A percentile compares a stretch with the other conserved stretches of the same genome.
Conservation (phyloP, 2,329 filamentous ascomycete species). For the Cladosporium cucumerinum region DNA sequence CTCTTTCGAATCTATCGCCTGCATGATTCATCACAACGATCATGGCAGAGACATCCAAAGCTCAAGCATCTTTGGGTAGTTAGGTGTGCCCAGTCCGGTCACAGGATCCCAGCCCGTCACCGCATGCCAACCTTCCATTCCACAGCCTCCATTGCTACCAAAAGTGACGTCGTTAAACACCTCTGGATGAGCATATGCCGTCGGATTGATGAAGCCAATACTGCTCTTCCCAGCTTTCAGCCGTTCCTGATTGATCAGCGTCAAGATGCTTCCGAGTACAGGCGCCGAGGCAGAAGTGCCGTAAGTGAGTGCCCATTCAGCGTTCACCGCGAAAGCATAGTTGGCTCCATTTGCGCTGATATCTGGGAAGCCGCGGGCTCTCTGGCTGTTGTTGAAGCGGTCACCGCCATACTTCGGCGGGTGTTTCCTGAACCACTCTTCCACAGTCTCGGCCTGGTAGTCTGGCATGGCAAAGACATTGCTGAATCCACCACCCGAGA, state of each 20-base stretch:
- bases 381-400: conserved; percentile 47
- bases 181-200: conserved; percentile 43
- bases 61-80: conserved; percentile 31
- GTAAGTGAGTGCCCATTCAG: conserved; percentile 42
- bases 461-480: conserved; percentile 48
- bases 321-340: conserved; percentile 42
- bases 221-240: conserved; percentile 36
- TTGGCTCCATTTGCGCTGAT: conserved; percentile 34
- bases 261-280: conserved; percentile 48
- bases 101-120: conserved; percentile 37
- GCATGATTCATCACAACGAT: not conserved
- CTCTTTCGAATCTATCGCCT: not conserved
- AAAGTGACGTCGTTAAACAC: conserved; percentile 40
- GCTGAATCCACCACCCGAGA: conserved; percentile 47
- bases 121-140: conserved; percentile 32
- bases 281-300: conserved; percentile 54
- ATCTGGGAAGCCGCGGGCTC: conserved; percentile 49
- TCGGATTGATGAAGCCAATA: conserved; percentile 44
- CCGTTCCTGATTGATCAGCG: conserved; percentile 44
- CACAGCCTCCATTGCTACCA: conserved; percentile 41
- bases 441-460: conserved; percentile 47
- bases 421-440: conserved; percentile 41
- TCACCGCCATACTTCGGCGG: conserved; percentile 43
- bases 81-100: conserved; percentile 29
- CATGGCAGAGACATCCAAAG: conserved; percentile 29